Base-by-base conservation (phyloP, 2,329 filamentous ascomycete species). In the Blastomyces parvus region DNA sequence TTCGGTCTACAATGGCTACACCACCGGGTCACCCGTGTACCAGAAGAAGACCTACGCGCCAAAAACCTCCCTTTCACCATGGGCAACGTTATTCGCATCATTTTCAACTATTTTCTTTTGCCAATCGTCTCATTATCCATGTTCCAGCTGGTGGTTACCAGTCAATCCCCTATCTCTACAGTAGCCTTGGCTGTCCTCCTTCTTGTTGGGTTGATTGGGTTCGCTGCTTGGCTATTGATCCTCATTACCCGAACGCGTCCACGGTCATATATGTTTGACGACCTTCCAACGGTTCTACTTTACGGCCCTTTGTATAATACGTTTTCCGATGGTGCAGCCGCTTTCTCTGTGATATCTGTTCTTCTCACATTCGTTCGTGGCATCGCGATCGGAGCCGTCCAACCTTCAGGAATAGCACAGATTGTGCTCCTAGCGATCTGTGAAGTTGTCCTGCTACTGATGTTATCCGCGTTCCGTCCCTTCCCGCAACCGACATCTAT, bases 231-330 rank as follows among this genome's bases (percentile, higher is more conserved):
- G 87, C 84, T 96, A 33, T 84, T 96, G 58, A 86, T 85, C 71
- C 81, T 96, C 60, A 93, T 97, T 69, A 86, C 88, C 63, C 85
- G 82, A 30, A 94, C 90, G 0, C 87, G 89, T 67, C 92, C 92
- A 6, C 87, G 91, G 65, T 89, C 91, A 1, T 88, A 91, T 68
- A 82, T 99, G 11, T 99, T 97, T 73, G 94, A 99, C 75, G 91
- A 97, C 71, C 81, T 99, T 59, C 86, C 91, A 7, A 97, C 91
- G 0, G 86, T 97, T 9, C 81, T 99, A 2, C 83, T 91, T 0
- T 97, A 96, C 70, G 94, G 94, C 0, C 91, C 94, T 5, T 80
- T 99, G 8, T 99, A 99, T 77, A 99, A 99, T 77, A 99, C 94
- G 0, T 97, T 96, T 74, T 94, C 90, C 30, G 94, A 99, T 74